Evolutionary conservation across 495 filamentous ascomycete species (phyloP), one percentile per base, ranked within the genome.

Genomic region (Penicillium steckii): DNA sequence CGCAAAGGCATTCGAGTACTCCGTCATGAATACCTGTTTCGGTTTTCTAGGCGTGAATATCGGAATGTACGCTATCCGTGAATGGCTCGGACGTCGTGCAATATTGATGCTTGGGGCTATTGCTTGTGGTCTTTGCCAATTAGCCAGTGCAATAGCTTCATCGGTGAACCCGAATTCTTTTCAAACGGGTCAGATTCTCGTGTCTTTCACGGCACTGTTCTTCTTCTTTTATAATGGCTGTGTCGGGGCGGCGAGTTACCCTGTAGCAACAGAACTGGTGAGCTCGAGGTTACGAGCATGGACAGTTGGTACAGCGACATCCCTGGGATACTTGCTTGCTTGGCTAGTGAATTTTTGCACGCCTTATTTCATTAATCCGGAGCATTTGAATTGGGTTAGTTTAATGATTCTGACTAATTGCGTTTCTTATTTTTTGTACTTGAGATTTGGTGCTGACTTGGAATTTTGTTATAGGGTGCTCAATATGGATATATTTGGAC

Each of bases 301-400:
- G 67, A 80, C 75, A 1, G 71, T 81, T 4, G 79, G 77, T 2
- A 73, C 70, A 19, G 79, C 69, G 9, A 74, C 73, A 4, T 72
- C 73, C 13, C 41, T 81, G 22, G 73, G 73, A 8, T 79, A 73
- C 30, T 48, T 79, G 27, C 61, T 76, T 27, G 69, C 56, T 15
- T 79, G 81, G 81, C 62, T 84, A 41, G 75, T 75, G 2, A 81
- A 78, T 2, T 84, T 84, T 75, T 50, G 56, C 22, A 50, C 56
- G 8, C 56, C 82, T 17, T 84, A 85, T 54, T 84, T 85, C 54
- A 84, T 85, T 60, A 84, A 84, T 48, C 80, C 82, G 0, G 64
- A 65, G 26, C 61, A 73, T 9, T 52, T 84, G 12, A 74, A 78
- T 50, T 85, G 80, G 80, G 80, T 79, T 1, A 44, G 48, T 52